Evolutionary conservation across 192 early-diverging fungal genomes (phyloP), one percentile per base, ranked within the genome.

Genomic region (Coemansia sp.): DNA sequence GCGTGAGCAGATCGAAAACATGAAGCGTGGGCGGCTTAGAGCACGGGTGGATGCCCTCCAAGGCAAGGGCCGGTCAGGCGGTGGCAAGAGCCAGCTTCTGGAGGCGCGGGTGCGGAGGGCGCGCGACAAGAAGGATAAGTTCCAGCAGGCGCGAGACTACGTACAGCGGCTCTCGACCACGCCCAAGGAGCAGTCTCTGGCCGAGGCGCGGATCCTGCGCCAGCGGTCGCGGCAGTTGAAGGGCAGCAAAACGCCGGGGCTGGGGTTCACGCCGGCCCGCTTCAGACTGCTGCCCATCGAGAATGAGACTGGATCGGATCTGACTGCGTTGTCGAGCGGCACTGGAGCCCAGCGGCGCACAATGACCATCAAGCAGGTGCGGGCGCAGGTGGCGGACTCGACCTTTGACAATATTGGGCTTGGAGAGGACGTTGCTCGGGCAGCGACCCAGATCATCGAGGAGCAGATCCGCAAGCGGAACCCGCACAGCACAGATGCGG

Each of bases 401-500:
- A 56, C 49, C 25, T 90, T 91, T 57, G 78, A 81, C 26, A 71
- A 51, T 8, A 66, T 96, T 54, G 82, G 81, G 10, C 47, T 96
- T 25, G 66, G 58, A 19, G 56, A 61, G 1, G 67, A 80, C 14
- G 74, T 89, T 0, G 60, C 80, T 2, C 47, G 65, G 4, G 80
- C 84, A 1, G 64, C 47, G 3, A 39, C 25, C 5, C 5, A 37
- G 17, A 29, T 66, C 7, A 51, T 81, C 7, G 39, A 39, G 29
- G 60, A 28, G 14, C 47, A 69, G 54, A 10, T 36, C 35, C 6
- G 30, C 9, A 32, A 13, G 16, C 10, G 32, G 11, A 25, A 28
- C 19, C 40, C 38, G 7, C 16, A 32, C 20, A 43, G 35, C 11
- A 51, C 64, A 31, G 59, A 21, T 3, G 51, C 79, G 0, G 58